Percentiles rank a stretch among this genome's conserved stretches.
phyloP scores from a whole-genome alignment of 352 stramenopile species.

The Aphanomyces astaci region DNA sequence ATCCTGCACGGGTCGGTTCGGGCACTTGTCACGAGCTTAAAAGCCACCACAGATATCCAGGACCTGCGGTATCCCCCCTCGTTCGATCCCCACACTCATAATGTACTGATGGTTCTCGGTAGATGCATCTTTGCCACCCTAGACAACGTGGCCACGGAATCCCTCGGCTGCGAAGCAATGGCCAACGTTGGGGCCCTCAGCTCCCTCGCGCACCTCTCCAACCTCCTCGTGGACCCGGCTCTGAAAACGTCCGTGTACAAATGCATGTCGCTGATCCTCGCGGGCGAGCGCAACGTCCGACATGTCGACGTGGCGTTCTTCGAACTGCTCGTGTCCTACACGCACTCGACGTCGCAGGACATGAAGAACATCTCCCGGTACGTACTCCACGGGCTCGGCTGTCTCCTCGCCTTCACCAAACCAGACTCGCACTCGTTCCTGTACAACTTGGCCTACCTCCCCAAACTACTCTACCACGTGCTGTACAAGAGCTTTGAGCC shows the following conservation, averaged over 20 bases:
- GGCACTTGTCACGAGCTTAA: constrained; percentile 29
- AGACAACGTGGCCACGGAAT: constrained; percentile 8
- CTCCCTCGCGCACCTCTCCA: constrained; percentile 43
- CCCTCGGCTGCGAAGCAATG: constrained; percentile 31
- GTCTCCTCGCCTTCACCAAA: constrained; percentile 46
- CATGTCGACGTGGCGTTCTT: constrained; percentile 41
- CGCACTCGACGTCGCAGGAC: constrained; percentile 24
- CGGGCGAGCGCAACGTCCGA: constrained; percentile 37
- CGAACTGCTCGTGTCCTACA: constrained; percentile 45
- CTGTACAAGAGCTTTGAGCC: constrained; percentile 30
- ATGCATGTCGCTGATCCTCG: constrained; percentile 43
- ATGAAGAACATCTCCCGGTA: constrained; percentile 40
- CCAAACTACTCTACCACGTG: constrained; percentile 45
- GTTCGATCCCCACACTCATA: not conserved
- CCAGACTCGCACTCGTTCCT: constrained; percentile 34
- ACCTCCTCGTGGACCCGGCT: constrained; percentile 24
- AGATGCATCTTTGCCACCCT: constrained; percentile 21
- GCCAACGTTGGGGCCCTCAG: constrained; percentile 60
- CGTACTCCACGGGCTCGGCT: constrained; percentile 50
- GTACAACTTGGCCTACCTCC: constrained; percentile 37
- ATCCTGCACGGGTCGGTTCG: constrained; percentile 40
- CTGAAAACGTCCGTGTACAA: constrained; percentile 18
- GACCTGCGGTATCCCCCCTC: not conserved
- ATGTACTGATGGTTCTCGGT: too few relatives aligned
- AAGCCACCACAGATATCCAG: constrained; percentile 10